These are phyloP conservation scores for Metarhizium album DNA, from an alignment of 2,329 filamentous ascomycete genomes.

Conservation along the genomic window DNA sequence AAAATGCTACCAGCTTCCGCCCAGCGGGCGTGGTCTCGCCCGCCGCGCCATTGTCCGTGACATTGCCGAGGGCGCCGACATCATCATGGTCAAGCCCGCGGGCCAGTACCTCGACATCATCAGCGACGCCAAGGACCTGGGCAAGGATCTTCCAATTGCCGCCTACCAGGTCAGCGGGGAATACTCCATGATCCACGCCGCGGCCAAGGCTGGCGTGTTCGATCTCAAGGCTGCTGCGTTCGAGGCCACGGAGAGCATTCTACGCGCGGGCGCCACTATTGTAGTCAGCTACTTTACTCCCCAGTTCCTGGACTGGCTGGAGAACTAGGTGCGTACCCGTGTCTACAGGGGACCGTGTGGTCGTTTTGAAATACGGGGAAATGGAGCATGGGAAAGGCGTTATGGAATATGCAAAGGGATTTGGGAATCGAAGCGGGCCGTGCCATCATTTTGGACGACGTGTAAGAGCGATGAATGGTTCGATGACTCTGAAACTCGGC, in stretches of 20 bases:
- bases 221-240: constrained; percentile 91
- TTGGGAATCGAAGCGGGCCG: background rate
- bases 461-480: too few species aligned
- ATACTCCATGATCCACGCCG: constrained; percentile 96
- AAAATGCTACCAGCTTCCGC: constrained; percentile 92
- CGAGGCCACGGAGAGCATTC: constrained; percentile 85
- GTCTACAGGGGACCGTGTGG: too few species aligned
- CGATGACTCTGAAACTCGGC: too few species aligned
- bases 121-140: constrained; percentile 90
- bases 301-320: constrained; percentile 59
- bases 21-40: constrained; percentile 82
- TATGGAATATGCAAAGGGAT: background rate
- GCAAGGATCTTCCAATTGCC: constrained; percentile 81
- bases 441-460: background rate
- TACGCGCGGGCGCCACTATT: constrained; percentile 87
- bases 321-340: constrained; percentile 34
- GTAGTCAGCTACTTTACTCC: constrained; percentile 92
- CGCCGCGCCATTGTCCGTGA: constrained; percentile 83
- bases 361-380: too few species aligned
- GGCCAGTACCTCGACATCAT: constrained; percentile 96
- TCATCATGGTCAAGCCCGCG: constrained; percentile 99
- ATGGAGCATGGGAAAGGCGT: background rate
- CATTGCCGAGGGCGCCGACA: constrained; percentile 86
- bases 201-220: constrained; percentile 90
- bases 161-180: constrained; percentile 97